Evolutionary conservation across 768 basidiomycete species (phyloP), one percentile per base, ranked within the genome.

Genomic region (Pulveroboletus sp.): DNA sequence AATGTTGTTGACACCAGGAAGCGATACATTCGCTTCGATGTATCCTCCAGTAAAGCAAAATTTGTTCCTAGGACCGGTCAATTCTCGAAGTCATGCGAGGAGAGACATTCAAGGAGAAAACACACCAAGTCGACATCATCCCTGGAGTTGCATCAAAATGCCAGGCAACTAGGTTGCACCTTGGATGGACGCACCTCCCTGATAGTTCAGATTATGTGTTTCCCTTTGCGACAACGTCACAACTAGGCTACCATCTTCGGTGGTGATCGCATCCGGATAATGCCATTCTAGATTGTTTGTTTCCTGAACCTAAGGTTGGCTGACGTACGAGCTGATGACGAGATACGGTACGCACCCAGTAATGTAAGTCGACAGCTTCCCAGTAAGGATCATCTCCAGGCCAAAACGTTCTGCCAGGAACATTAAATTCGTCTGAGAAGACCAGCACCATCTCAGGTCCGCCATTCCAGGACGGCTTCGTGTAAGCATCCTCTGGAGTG

Each of bases 41-140:
- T 85, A 80, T 24, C 91, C 90, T 24, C 86, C 88, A 12, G 87
- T 88, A 68, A 92, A 93, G 66, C 89, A 94, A 53, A 95, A 86
- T 68, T 93, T 91, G 68, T 93, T 93, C 87, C 81, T 81, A 51
- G 10, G n/a, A 17, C 7, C 24, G 42, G 14, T 63, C 28, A 62
- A 39, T 38, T 39, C 15, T 44, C 5, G 43, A 44, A 39, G 14
- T 45, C 15, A 31, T 32, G 12, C 35, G 47, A 47, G 31, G 33
- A 50, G 27, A 32, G 17, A 15, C 21, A 21, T 21, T 2, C 35
- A 49, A 47, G 31, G 33, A 50, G 30, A 32, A 21, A 15, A 51
- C 58, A 50, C 52, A 63, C 68, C 72, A 76, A 10, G 73, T 71
- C 11, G 71, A 67, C 63, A 78, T 65, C 74, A 80, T 75, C 9